A percentile compares a stretch with the other conserved stretches of the same genome.
Evolutionary conservation across 2,329 filamentous ascomycete genomes (phyloP).

Genomic region (Botrytis aclada): DNA sequence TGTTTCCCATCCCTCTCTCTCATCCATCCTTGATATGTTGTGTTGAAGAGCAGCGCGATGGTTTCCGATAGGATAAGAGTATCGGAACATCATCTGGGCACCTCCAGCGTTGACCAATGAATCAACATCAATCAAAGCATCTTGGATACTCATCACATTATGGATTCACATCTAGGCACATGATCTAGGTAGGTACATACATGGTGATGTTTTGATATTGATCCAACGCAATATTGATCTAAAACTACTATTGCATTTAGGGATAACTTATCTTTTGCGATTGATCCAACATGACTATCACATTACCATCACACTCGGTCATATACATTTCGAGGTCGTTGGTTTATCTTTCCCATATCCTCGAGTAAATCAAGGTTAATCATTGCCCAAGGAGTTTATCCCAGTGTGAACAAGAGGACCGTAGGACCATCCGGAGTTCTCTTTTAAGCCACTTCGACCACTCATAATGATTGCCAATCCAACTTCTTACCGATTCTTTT

Average conservation of each 20-base stretch:
- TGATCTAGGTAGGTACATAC: background rate
- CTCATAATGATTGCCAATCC: background rate
- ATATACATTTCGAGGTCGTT: background rate
- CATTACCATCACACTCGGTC: background rate
- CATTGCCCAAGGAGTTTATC: background rate
- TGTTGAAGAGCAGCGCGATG: background rate
- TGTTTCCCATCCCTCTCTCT: background rate
- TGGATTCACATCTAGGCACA: background rate
- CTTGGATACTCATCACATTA: background rate
- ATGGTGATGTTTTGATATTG: no score
- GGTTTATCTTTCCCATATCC: background rate
- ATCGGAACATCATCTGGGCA: background rate
- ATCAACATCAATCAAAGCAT: background rate
- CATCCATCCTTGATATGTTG: background rate
- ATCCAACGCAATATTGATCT: no score
- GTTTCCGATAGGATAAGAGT: slow-evolving; percentile 2
- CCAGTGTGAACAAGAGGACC: background rate
- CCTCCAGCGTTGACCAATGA: background rate
- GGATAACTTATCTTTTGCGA: no score
- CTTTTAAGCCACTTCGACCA: background rate
- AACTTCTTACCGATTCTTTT: slow-evolving; percentile 5
- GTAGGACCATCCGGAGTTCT: background rate
- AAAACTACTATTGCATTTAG: no score
- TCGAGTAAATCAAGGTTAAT: background rate
- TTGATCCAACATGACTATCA: background rate